Percentiles rank a stretch among this genome's conserved stretches.
Conservation (phyloP, 2,329 filamentous ascomycete genomes). For the Aotearoamyces nothofagi region DNA sequence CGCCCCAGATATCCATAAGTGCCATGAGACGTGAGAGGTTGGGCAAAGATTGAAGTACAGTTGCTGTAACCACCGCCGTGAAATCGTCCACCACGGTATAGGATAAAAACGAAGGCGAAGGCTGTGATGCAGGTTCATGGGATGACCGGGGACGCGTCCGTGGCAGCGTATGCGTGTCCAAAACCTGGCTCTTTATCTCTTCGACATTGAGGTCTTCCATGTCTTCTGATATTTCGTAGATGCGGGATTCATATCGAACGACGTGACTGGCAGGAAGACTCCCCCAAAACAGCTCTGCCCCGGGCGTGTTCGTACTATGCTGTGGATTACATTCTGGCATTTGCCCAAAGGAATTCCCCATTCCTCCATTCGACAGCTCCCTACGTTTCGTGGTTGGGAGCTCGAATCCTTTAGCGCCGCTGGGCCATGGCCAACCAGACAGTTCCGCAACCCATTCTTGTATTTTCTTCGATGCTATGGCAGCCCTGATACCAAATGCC, state of each 20-base stretch:
- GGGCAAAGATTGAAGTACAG: constrained; percentile 77
- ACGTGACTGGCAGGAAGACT: constrained; percentile 53
- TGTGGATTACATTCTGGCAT: no score
- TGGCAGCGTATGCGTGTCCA: constrained; percentile 62
- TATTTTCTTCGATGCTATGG: constrained; percentile 54
- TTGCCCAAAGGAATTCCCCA: constrained; percentile 6
- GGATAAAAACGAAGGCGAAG: constrained; percentile 22
- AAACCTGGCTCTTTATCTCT: constrained; percentile 76
- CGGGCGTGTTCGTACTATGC: constrained; percentile 8
- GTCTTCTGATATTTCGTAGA: constrained; percentile 57
- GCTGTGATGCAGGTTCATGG: constrained; percentile 22
- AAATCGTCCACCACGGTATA: constrained; percentile 75
- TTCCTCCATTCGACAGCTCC: constrained; percentile 18
- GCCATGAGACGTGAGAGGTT: constrained; percentile 59
- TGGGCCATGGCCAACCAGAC: constrained; percentile 40
- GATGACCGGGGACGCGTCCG: constrained; percentile 36
- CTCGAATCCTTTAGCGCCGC: constrained; percentile 38
- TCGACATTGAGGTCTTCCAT: constrained; percentile 62
- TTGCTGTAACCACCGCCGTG: constrained; percentile 79
- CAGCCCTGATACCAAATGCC: constrained; percentile 56
- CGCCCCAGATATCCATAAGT: constrained; percentile 64
- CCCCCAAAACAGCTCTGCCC: constrained; percentile 39
- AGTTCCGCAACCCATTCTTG: constrained; percentile 66
- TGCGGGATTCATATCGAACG: constrained; percentile 50
- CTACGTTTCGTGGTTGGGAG: constrained; percentile 26